These are phyloP conservation scores for Rhizomucor miehei DNA, from an alignment of 371 early-diverging fungal genomes.

Conservation along the genomic window DNA sequence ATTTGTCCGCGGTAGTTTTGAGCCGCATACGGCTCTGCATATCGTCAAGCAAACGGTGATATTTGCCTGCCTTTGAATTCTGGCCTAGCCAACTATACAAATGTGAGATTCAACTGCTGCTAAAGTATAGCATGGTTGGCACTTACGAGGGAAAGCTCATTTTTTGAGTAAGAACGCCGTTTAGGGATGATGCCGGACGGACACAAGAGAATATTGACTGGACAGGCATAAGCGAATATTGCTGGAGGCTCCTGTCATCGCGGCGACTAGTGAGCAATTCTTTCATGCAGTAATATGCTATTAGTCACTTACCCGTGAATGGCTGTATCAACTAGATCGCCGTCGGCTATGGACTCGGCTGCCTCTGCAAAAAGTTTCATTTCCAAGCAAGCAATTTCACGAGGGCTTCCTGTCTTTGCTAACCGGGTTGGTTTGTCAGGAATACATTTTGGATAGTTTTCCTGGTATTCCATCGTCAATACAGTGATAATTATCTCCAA, in stretches of 20 bases:
- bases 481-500: neutral
- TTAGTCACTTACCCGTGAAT: conserved; percentile 59
- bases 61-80: conserved; percentile 82
- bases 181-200: conserved; percentile 78
- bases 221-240: conserved; percentile 92
- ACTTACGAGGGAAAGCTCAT: conserved; percentile 43
- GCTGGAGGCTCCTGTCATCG: conserved; percentile 50
- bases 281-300: neutral
- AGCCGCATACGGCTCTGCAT: conserved; percentile 83
- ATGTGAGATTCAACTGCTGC: neutral
- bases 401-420: conserved; percentile 10
- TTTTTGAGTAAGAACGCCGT: conserved; percentile 50
- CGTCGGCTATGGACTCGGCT: conserved; percentile 88
- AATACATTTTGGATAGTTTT: conserved; percentile 41
- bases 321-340: conserved; percentile 80
- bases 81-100: conserved; percentile 83
- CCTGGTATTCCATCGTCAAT: conserved; percentile 26
- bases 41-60: conserved; percentile 71
- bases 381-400: conserved; percentile 21
- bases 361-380: conserved; percentile 75
- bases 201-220: conserved; percentile 92
- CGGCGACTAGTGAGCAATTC: neutral
- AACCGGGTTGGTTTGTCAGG: conserved; percentile 21
- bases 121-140: too few relatives aligned
- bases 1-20: conserved; percentile 78